Percentiles rank a stretch among this genome's conserved stretches.
phyloP scores from a whole-genome alignment of 805 yeast genomes.

The fission yeast (Schizosaccharomyces pombe) region DNA sequence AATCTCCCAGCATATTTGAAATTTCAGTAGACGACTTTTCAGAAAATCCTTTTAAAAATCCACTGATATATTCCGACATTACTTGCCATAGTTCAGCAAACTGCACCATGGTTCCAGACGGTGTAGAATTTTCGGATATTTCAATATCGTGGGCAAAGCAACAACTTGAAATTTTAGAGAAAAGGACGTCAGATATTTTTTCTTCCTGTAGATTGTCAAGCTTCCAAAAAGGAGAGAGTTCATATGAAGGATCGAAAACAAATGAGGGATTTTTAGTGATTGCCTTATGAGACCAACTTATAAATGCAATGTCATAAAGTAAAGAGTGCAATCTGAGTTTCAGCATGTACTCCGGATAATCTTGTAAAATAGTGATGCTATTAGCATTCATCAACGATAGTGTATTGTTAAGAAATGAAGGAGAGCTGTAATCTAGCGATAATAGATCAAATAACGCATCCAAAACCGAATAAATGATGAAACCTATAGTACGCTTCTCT shows the following conservation, averaged over 20 bases:
- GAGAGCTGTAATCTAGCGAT: background rate
- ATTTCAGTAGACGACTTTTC: background rate
- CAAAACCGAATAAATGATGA: background rate
- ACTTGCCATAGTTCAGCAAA: background rate
- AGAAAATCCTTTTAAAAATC: background rate
- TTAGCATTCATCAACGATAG: background rate
- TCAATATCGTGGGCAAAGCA: background rate
- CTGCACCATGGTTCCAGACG: background rate
- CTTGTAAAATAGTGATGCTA: background rate
- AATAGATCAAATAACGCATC: background rate
- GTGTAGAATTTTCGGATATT: background rate
- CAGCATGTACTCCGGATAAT: background rate
- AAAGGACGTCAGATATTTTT: background rate
- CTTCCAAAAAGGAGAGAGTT: slow-evolving; percentile 1
- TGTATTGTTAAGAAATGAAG: background rate
- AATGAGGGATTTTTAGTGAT: background rate
- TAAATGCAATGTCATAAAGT: background rate
- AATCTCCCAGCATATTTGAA: background rate
- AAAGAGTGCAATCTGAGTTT: background rate
- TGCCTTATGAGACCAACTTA: background rate
- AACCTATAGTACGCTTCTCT: background rate
- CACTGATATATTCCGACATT: background rate
- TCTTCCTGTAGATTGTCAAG: background rate
- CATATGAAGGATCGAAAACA: background rate
- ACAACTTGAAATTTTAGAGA: background rate